Percentiles rank a stretch among this genome's conserved stretches.
phyloP scores from a whole-genome alignment of 306 rosid species.

The Fragaria iinumae region DNA sequence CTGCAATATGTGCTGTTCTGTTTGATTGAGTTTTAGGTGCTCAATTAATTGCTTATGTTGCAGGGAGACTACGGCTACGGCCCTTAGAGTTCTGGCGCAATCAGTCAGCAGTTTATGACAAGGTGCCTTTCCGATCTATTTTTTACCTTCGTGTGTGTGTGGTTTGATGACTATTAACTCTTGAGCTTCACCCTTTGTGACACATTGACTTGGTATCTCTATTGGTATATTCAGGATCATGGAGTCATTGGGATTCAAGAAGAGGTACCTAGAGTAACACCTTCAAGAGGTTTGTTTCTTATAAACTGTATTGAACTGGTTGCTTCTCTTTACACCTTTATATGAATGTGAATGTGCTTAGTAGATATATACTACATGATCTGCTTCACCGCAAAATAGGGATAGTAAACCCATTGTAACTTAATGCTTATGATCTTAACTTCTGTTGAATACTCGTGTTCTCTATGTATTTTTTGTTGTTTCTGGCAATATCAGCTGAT shows the following conservation, averaged over 20 bases:
- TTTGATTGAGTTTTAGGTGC: background rate
- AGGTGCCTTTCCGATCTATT: slow-evolving; percentile 43
- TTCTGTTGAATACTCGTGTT: background rate
- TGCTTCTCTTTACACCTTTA: background rate
- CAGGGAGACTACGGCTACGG: slow-evolving; percentile 71
- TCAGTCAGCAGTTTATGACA: slow-evolving; percentile 60
- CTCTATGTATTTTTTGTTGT: background rate
- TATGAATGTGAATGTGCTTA: background rate
- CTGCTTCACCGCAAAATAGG: background rate
- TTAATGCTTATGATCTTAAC: background rate
- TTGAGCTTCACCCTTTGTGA: background rate
- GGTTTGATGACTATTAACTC: background rate
- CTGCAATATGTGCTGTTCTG: background rate
- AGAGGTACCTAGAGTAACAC: slow-evolving; percentile 25
- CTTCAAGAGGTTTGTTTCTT: slow-evolving; percentile 39
- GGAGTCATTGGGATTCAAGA: slow-evolving; percentile 51
- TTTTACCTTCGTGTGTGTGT: background rate
- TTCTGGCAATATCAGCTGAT: background rate
- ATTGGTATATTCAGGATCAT: slow-evolving; percentile 44
- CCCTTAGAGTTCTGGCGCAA: slow-evolving; percentile 88
- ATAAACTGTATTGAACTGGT: slow-evolving; percentile 10
- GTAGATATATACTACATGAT: background rate
- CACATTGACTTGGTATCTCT: background rate
- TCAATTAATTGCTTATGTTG: slow-evolving; percentile 17
- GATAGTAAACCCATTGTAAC: background rate